A percentile compares a stretch with the other conserved stretches of the same genome.
phyloP scores from a whole-genome alignment of 2,329 filamentous ascomycete species.

The Xylariaceae sp. region DNA sequence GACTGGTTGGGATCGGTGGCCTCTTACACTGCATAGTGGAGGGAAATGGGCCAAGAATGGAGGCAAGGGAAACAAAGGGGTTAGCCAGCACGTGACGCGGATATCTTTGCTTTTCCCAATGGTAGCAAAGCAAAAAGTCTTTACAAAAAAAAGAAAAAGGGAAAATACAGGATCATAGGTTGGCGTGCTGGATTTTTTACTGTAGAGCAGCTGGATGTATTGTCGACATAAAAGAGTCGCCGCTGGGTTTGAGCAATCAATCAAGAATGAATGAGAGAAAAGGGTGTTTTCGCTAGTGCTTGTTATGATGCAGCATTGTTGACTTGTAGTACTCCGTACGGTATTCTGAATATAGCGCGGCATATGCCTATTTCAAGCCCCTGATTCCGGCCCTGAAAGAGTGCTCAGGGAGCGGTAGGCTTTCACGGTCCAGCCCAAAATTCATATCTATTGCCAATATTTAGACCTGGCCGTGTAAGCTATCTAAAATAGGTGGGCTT shows the following conservation, averaged over 20 bases:
- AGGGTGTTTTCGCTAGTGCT: background rate
- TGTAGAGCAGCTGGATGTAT: slow-evolving; percentile 1
- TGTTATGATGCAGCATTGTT: background rate
- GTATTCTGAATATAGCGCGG: background rate
- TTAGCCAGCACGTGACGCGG: background rate
- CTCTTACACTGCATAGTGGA: slow-evolving; percentile 21
- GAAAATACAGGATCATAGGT: slow-evolving; percentile 1
- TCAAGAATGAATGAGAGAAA: slow-evolving; percentile 11
- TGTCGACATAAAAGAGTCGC: background rate
- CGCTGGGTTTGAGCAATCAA: slow-evolving; percentile 11
- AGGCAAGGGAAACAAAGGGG: slow-evolving; percentile 14
- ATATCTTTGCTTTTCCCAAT: slow-evolving; percentile 5
- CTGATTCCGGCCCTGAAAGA: background rate
- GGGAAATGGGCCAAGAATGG: slow-evolving; percentile 20
- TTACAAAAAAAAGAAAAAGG: slow-evolving; percentile 2
- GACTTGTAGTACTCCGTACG: background rate
- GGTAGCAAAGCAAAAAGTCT: slow-evolving; percentile 4
- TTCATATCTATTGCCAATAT: no score
- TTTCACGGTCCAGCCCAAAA: no score
- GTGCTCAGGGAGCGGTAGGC: no score
- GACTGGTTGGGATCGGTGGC: slow-evolving; percentile 28
- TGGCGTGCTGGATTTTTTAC: slow-evolving; percentile 1
- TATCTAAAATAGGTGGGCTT: no score
- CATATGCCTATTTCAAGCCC: no score
- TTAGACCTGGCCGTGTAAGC: no score